A percentile compares a stretch with the other conserved stretches of the same genome.
Conservation (phyloP, 305 asterid genomes). For the Fraxinus latifolia region DNA sequence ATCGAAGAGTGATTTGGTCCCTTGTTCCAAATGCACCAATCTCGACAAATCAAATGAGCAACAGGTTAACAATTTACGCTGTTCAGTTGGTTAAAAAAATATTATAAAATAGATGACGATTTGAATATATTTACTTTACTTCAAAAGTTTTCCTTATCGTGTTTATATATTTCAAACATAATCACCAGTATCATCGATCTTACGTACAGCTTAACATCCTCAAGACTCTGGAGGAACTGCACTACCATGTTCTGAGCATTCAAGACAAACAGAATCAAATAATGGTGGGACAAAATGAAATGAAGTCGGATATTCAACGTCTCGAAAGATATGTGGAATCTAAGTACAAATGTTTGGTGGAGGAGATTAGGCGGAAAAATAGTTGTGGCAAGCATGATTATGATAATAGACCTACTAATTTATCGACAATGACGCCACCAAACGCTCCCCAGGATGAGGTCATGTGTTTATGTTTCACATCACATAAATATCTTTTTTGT, state of each 20-base stretch:
- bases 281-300: not conserved
- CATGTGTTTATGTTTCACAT: not conserved
- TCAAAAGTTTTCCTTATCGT: not conserved
- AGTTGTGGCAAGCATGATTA: not conserved
- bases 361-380: not conserved
- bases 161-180: not conserved
- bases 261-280: not conserved
- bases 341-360: not conserved
- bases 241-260: not conserved
- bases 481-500: too few relatives aligned
- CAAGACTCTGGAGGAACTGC: not conserved
- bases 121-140: too few relatives aligned
- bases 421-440: not conserved
- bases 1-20: not conserved
- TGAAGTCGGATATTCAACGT: not conserved
- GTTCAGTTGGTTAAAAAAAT: not conserved
- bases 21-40: not conserved
- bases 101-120: too few relatives aligned
- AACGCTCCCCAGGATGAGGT: not conserved
- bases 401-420: not conserved
- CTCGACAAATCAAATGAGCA: not conserved
- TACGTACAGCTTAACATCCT: not conserved
- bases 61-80: not conserved
- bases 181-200: not conserved
- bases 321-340: not conserved